These are phyloP conservation scores for Agaricus blazei DNA, from an alignment of 768 basidiomycete genomes.

Conservation along the genomic window DNA sequence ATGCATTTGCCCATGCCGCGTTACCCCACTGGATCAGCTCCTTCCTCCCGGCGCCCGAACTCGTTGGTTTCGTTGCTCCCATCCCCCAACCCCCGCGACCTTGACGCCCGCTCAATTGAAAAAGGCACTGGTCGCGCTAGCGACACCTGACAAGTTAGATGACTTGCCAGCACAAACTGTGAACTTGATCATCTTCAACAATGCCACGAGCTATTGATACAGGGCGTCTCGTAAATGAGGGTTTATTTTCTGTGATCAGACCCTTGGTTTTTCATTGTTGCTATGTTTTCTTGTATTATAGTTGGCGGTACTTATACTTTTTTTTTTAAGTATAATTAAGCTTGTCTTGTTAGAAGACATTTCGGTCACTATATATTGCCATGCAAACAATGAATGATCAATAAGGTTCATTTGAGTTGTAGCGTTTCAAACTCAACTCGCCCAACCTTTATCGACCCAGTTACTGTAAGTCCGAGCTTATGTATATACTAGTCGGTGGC, in stretches of 20 bases:
- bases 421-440: too few species aligned
- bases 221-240: neutral
- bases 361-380: too few species aligned
- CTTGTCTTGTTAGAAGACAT: neutral
- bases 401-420: too few species aligned
- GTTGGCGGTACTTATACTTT: neutral
- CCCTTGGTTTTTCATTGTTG: neutral
- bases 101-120: slow-evolving; percentile 74
- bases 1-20: slow-evolving; percentile 47
- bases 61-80: slow-evolving; percentile 40
- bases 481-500: too few species aligned
- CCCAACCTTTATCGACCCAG: too few species aligned
- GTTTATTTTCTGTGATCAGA: neutral
- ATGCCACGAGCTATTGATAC: slow-evolving; percentile 41
- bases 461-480: too few species aligned
- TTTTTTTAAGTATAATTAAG: neutral
- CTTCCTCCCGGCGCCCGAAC: slow-evolving; percentile 49
- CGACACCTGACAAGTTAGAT: slow-evolving; percentile 44
- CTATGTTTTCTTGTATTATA: neutral
- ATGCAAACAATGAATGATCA: too few species aligned
- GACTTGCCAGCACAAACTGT: slow-evolving; percentile 50
- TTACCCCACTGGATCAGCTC: slow-evolving; percentile 55
- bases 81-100: slow-evolving; percentile 31
- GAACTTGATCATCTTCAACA: slow-evolving; percentile 81
- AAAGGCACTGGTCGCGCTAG: slow-evolving; percentile 60